Evolutionary conservation across 768 basidiomycete species (phyloP).

Genomic region (Pholiota molesta): DNA sequence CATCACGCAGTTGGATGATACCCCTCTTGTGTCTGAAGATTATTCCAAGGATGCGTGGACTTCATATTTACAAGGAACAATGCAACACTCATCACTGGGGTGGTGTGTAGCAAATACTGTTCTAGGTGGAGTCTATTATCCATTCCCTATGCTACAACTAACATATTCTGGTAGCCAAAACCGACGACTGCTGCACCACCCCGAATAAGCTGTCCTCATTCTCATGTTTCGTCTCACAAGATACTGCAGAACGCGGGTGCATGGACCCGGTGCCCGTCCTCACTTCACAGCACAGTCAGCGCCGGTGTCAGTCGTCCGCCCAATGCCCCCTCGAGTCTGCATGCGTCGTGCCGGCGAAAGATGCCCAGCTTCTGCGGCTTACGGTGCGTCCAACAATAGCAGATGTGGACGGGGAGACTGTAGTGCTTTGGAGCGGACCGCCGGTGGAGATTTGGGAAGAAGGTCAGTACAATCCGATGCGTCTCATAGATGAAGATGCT

Average conservation of each 20-base stretch:
- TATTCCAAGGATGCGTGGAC: constrained; percentile 46
- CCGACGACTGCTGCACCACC: constrained; percentile 28
- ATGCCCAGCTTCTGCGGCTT: constrained; percentile 59
- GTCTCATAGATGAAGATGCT: background rate
- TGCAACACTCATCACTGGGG: constrained; percentile 36
- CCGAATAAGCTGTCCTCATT: constrained; percentile 24
- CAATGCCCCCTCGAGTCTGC: constrained; percentile 39
- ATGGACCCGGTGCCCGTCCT: constrained; percentile 61
- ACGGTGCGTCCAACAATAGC: constrained; percentile 34
- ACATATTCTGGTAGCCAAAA: constrained; percentile 16
- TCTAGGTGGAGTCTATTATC: constrained; percentile 19
- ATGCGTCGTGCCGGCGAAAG: constrained; percentile 57
- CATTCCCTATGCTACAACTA: background rate
- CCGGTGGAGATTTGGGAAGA: constrained; percentile 64
- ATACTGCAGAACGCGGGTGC: constrained; percentile 42
- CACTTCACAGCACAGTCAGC: constrained; percentile 27
- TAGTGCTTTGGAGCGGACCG: constrained; percentile 79
- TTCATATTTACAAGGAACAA: constrained; percentile 38
- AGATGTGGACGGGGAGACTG: constrained; percentile 28
- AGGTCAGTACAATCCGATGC: constrained; percentile 43
- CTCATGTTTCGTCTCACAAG: constrained; percentile 50
- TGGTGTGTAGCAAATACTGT: constrained; percentile 58
- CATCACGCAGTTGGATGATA: constrained; percentile 70
- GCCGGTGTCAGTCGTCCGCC: constrained; percentile 42
- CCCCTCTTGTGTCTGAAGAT: constrained; percentile 36